Percentiles rank a stretch among this genome's conserved stretches.
Conservation (phyloP, 441 rosid genomes). For the Dalechampia spathulata region DNA sequence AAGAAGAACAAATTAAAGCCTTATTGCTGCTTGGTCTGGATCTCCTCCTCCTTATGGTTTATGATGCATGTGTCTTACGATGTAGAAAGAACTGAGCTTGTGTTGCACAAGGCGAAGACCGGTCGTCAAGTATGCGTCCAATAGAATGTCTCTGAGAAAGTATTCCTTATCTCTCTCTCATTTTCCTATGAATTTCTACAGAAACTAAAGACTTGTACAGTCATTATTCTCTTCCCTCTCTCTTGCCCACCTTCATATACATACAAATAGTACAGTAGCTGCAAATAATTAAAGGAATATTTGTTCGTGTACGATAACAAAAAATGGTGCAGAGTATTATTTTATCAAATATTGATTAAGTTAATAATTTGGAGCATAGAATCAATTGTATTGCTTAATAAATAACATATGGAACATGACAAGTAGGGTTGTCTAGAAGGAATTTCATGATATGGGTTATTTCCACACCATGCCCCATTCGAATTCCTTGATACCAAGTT, state of each 20-base stretch:
- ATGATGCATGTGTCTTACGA: not conserved
- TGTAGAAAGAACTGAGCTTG: not conserved
- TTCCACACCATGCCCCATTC: too few species aligned
- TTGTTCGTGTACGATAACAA: conserved; percentile 2
- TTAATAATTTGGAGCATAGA: too few species aligned
- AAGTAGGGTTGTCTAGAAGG: too few species aligned
- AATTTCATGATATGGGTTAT: too few species aligned
- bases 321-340: not conserved
- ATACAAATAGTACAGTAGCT: not conserved
- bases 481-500: too few species aligned
- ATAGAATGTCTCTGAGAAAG: conserved; percentile 21
- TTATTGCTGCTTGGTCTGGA: not conserved
- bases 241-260: not conserved
- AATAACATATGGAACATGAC: too few species aligned
- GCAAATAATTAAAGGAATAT: conserved; percentile 10
- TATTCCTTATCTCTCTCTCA: conserved; percentile 7
- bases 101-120: conserved; percentile 17
- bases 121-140: conserved; percentile 27
- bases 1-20: not conserved
- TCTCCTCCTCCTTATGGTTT: not conserved
- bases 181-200: conserved; percentile 10
- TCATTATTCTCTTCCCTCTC: not conserved
- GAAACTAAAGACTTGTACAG: conserved; percentile 10
- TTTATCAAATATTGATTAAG: too few species aligned
- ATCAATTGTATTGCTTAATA: too few species aligned